Conservation (phyloP, 2,329 filamentous ascomycete species). For the Diaporthe sp. region DNA sequence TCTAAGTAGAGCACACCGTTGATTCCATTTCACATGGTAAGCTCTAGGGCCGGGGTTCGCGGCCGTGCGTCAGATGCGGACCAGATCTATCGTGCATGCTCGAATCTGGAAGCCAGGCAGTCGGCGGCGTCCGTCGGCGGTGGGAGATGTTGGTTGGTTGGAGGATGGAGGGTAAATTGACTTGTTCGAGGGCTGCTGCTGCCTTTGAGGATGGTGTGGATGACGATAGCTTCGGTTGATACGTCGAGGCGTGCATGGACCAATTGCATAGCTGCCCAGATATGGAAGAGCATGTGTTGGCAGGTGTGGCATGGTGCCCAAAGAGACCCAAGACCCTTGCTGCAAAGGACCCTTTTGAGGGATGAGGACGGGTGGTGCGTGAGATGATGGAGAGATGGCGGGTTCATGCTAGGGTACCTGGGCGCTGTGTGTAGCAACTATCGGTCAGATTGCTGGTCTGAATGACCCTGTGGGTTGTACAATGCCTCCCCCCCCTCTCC, state of each 20-base stretch:
- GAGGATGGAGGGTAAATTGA: too few species aligned
- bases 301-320: conserved; percentile 30
- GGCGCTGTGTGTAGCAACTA: background rate
- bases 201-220: background rate
- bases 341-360: conserved; percentile 19
- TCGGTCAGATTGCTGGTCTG: conserved; percentile 15
- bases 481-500: background rate
- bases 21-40: conserved; percentile 10
- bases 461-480: background rate
- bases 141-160: background rate
- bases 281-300: conserved; percentile 19
- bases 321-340: conserved; percentile 14
- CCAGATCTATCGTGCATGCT: conserved; percentile 17
- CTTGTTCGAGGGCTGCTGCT: background rate
- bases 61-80: background rate
- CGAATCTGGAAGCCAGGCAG: background rate
- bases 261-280: conserved; percentile 16
- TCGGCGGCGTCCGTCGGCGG: conserved; percentile 13
- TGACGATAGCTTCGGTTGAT: conserved; percentile 17
- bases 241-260: background rate
- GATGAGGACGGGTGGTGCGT: conserved; percentile 7
- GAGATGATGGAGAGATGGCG: conserved; percentile 11
- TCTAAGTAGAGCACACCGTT: background rate
- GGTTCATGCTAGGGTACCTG: background rate
- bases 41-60: conserved; percentile 10